A percentile compares a stretch with the other conserved stretches of the same genome.
phyloP scores from a whole-genome alignment of 2,329 filamentous ascomycete genomes.

The Chalaropsis thielavioides region DNA sequence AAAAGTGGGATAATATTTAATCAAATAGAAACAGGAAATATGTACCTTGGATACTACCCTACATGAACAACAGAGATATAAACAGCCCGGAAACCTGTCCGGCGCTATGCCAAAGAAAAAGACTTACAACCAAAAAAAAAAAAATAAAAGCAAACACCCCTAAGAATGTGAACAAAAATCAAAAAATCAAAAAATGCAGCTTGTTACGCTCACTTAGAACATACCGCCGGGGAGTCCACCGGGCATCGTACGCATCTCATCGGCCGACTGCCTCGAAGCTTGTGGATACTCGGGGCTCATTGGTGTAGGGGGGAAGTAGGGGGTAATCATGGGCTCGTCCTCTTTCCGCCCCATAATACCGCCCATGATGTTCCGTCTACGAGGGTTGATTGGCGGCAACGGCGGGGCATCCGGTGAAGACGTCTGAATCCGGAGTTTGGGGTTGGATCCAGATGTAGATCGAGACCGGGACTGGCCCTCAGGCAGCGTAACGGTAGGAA shows the following conservation, averaged over 20 bases:
- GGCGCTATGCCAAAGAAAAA: slow-evolving; percentile 7
- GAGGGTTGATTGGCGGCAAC: slow-evolving; percentile 45
- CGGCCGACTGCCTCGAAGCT: not conserved
- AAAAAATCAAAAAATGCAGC: slow-evolving; percentile 3
- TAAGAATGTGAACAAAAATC: not conserved
- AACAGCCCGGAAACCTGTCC: slow-evolving; percentile 1
- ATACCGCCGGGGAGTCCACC: slow-evolving; percentile 11
- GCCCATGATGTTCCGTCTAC: slow-evolving; percentile 33
- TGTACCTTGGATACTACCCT: not conserved
- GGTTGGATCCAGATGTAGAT: slow-evolving; percentile 28
- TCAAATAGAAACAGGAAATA: slow-evolving; percentile 3
- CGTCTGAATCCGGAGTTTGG: slow-evolving; percentile 25
- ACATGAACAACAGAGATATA: slow-evolving; percentile 8
- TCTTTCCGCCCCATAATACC: slow-evolving; percentile 20
- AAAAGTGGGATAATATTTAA: not conserved
- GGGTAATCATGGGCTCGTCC: slow-evolving; percentile 9
- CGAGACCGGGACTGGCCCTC: slow-evolving; percentile 24
- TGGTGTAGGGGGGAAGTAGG: slow-evolving; percentile 14
- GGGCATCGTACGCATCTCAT: slow-evolving; percentile 12
- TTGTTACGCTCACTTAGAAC: slow-evolving; percentile 5
- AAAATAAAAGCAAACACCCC: not conserved
- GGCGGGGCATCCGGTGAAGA: slow-evolving; percentile 34
- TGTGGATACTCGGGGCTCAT: slow-evolving; percentile 6
- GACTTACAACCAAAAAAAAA: not conserved
- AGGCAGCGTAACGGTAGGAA: slow-evolving; percentile 30